Conservation (phyloP, 768 basidiomycete genomes). For the Russula abietina region DNA sequence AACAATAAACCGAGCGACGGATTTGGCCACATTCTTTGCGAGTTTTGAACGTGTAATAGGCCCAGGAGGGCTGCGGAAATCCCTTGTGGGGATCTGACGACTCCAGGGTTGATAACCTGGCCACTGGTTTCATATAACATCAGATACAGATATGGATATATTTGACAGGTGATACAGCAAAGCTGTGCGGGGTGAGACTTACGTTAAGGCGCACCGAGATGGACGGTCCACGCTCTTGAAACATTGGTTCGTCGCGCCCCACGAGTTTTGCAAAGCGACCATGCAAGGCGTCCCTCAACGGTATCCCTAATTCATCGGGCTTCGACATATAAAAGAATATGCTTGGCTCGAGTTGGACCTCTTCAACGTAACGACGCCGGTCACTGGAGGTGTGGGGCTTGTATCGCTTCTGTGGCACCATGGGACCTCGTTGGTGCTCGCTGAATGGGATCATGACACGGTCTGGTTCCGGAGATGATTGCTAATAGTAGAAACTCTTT, state of each 20-base stretch:
- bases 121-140: constrained; percentile 45
- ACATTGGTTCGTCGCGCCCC: constrained; percentile 60
- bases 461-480: constrained; percentile 13
- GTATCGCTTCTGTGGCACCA: constrained; percentile 67
- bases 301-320: constrained; percentile 54
- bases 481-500: background rate
- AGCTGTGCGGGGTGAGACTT: constrained; percentile 25
- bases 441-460: constrained; percentile 17
- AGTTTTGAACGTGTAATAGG: constrained; percentile 73
- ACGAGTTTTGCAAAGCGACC: constrained; percentile 50
- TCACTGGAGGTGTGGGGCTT: constrained; percentile 74
- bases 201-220: constrained; percentile 77
- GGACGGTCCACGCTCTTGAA: constrained; percentile 67
- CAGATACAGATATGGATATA: constrained; percentile 15
- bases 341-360: constrained; percentile 56
- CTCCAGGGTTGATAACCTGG: constrained; percentile 75
- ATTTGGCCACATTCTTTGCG: constrained; percentile 75
- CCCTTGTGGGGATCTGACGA: constrained; percentile 75
- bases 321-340: constrained; percentile 55
- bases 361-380: constrained; percentile 68
- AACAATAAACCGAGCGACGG: constrained; percentile 60
- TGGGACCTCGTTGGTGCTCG: constrained; percentile 29
- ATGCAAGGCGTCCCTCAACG: constrained; percentile 57
- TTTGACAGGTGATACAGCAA: constrained; percentile 14
- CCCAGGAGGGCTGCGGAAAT: constrained; percentile 71